phyloP scores from a whole-genome alignment of 495 filamentous ascomycete genomes.

The Aspergillus kassunensis region DNA sequence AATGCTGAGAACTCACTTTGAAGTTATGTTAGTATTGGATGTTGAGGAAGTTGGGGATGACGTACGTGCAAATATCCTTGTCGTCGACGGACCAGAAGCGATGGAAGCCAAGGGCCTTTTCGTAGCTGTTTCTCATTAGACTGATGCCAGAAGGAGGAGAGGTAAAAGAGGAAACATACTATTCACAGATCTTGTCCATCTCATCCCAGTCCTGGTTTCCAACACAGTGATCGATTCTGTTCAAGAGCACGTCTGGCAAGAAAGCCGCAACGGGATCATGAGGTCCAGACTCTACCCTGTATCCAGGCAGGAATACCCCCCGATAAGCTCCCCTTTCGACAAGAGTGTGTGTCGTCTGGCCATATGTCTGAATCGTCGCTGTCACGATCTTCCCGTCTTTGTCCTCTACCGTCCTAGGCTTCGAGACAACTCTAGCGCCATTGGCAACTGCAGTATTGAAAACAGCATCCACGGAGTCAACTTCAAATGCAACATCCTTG shows the following conservation, averaged over 20 bases:
- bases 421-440: constrained; percentile 61
- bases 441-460: constrained; percentile 64
- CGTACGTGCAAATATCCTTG: constrained; percentile 70
- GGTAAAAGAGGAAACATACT: no score
- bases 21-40: background rate
- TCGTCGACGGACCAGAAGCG: constrained; percentile 95
- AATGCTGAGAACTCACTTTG: constrained; percentile 73
- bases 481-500: constrained; percentile 88
- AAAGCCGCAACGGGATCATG: constrained; percentile 47
- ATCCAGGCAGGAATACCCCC: constrained; percentile 80
- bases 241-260: constrained; percentile 60
- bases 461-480: constrained; percentile 75
- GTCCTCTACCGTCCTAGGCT: constrained; percentile 46
- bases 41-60: background rate
- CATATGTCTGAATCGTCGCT: constrained; percentile 81
- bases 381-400: constrained; percentile 55
- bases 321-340: constrained; percentile 62
- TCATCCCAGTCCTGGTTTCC: constrained; percentile 90
- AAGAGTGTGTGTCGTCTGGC: constrained; percentile 87
- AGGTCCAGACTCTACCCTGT: constrained; percentile 42
- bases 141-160: no score
- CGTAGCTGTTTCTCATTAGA: no score
- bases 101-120: constrained; percentile 83
- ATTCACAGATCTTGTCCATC: constrained; percentile 80
- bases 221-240: constrained; percentile 85